Conservation (phyloP, 2,329 filamentous ascomycete genomes). For the Paecilomyces sp. region DNA sequence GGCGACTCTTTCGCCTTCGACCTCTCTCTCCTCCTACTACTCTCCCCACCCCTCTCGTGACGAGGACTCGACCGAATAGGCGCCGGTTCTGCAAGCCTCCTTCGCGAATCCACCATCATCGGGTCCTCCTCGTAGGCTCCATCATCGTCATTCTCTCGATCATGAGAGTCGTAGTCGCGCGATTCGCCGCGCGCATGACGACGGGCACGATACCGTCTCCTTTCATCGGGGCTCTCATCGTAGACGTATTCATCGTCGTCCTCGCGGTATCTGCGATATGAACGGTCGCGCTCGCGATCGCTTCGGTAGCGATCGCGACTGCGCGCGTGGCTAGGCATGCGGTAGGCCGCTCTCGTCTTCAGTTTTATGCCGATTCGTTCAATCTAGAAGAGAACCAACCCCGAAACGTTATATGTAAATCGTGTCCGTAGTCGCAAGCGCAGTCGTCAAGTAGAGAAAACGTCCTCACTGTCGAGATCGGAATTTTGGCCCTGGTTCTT, state of each 20-base stretch:
- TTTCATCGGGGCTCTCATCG: constrained; percentile 3
- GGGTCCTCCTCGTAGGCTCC: constrained; percentile 10
- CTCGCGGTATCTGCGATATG: constrained; percentile 2
- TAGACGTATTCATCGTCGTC: constrained; percentile 1
- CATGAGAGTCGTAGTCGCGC: constrained; percentile 12
- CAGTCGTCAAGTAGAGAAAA: no score
- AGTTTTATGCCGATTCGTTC: background rate
- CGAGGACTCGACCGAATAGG: constrained; percentile 7
- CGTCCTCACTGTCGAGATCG: no score
- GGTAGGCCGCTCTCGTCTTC: background rate
- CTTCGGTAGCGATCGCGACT: constrained; percentile 23
- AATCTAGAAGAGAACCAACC: background rate
- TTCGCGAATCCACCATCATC: constrained; percentile 5
- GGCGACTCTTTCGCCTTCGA: constrained; percentile 30
- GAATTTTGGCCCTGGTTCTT: no score
- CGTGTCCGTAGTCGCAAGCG: no score
- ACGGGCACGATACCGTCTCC: constrained; percentile 5
- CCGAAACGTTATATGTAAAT: background rate
- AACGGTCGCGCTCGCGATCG: constrained; percentile 14
- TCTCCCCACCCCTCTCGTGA: constrained; percentile 2
- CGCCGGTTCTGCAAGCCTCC: background rate
- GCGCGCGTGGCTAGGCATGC: constrained; percentile 26
- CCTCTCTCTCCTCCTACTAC: constrained; percentile 14
- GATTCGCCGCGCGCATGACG: constrained; percentile 13
- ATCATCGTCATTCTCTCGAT: constrained; percentile 11